A percentile compares a stretch with the other conserved stretches of the same genome.
phyloP scores from a whole-genome alignment of 2,329 filamentous ascomycete species.

The Ophiostoma perfectum region DNA sequence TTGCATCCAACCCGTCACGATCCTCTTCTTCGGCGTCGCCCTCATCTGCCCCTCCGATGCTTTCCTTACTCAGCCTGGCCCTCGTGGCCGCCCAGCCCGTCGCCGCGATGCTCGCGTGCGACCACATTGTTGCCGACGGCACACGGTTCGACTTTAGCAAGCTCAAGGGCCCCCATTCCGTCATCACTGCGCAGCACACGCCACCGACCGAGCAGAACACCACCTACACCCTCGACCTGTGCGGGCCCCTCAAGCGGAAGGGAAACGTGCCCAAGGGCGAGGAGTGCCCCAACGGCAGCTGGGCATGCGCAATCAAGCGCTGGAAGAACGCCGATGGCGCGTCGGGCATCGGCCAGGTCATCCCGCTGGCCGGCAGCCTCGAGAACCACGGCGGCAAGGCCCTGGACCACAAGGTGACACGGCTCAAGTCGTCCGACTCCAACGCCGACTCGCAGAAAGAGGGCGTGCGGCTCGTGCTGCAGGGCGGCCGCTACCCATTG shows the following conservation, averaged over 20 bases:
- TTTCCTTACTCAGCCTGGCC: constrained; percentile 19
- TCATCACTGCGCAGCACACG: constrained; percentile 54
- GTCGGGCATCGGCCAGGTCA: constrained; percentile 50
- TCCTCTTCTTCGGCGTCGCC: background rate
- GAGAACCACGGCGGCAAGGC: constrained; percentile 50
- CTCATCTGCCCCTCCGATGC: background rate
- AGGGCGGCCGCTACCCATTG: constrained; percentile 51
- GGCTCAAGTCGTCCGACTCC: constrained; percentile 60
- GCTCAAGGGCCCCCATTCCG: constrained; percentile 62
- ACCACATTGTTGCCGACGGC: constrained; percentile 53
- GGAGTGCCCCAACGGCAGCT: constrained; percentile 63
- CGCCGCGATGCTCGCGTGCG: constrained; percentile 55
- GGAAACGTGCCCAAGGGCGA: constrained; percentile 50
- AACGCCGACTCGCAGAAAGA: constrained; percentile 62
- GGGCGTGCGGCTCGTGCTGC: constrained; percentile 65
- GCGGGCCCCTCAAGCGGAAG: constrained; percentile 58
- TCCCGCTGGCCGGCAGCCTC: constrained; percentile 71
- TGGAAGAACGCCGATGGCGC: constrained; percentile 45
- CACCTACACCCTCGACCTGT: constrained; percentile 78
- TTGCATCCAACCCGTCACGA: background rate
- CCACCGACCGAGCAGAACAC: constrained; percentile 59
- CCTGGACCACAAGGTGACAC: constrained; percentile 61
- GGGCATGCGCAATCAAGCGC: constrained; percentile 70
- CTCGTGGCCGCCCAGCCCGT: constrained; percentile 23
- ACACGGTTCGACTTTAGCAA: constrained; percentile 59